phyloP scores from a whole-genome alignment of 148 eudicot genomes.

The Rhododendron molle region DNA sequence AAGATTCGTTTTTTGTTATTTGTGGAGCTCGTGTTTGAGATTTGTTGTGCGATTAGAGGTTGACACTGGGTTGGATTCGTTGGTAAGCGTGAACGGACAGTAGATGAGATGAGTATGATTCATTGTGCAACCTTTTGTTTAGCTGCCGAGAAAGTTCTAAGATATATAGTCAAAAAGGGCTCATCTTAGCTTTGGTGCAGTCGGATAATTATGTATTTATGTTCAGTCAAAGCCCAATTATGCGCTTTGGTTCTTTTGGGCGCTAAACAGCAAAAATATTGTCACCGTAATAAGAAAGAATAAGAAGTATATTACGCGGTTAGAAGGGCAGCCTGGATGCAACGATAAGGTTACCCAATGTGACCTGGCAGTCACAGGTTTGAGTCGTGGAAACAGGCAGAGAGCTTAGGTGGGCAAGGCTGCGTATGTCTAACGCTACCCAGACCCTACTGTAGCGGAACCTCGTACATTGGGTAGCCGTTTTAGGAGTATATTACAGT shows the following conservation, averaged over 20 bases:
- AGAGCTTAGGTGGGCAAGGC: not conserved
- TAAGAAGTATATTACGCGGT: no score
- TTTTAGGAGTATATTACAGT: not conserved
- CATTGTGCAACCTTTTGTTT: not conserved
- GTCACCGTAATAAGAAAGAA: no score
- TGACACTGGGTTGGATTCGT: not conserved
- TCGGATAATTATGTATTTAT: not conserved
- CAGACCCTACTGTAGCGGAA: not conserved
- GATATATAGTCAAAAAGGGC: not conserved
- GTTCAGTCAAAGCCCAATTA: no score
- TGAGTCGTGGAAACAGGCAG: not conserved
- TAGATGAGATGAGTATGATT: not conserved
- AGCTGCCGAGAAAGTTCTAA: not conserved
- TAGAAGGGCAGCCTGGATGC: not conserved
- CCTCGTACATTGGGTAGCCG: not conserved
- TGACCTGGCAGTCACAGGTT: not conserved
- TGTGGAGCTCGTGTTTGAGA: not conserved
- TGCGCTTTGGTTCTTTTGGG: not conserved
- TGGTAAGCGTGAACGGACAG: not conserved
- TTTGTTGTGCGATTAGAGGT: not conserved
- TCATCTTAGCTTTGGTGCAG: not conserved
- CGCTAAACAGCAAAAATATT: not conserved
- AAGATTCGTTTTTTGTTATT: not conserved
- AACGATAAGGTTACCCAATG: no score
- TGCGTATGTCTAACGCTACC: not conserved